Evolutionary conservation across 495 filamentous ascomycete species (phyloP), one percentile per base, ranked within the genome.

Genomic region (Hypoxylon lienhwacheense): DNA sequence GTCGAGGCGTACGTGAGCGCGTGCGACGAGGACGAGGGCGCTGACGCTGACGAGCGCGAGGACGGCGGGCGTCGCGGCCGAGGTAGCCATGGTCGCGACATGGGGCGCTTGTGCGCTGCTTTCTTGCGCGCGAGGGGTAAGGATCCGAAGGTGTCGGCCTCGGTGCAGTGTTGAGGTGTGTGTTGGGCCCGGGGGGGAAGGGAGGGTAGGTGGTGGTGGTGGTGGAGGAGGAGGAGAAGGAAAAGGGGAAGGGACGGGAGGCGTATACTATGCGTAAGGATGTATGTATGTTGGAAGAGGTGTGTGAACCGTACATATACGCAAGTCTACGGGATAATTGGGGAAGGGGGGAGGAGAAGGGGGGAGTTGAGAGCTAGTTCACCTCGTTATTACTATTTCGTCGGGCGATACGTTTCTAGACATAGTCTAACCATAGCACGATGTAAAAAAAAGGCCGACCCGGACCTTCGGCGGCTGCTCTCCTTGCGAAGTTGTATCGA

Each of bases 1-100:
- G 28, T 53, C 19, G 49, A 54, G n/a, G 56, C 55, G 55, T 59
- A 53, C 42, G 41, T 37, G 47, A 36, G 22, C 26, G 55, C 47
- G 42, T 42, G 47, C 36, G 47, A 35, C 29, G 45, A 29, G 24
- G 20, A 29, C 25, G 2, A 2, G n/a, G n/a, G n/a, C 47, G 55
- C 12, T 12, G 22, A 11, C 20, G 37, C 4, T 4, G n/a, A 12
- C 17, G 55, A 53, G 2, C 53, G 55, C 48, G 47, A 59, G 15
- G 0, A n/a, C n/a, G n/a, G n/a, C n/a, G n/a, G n/a, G n/a, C n/a
- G n/a, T n/a, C n/a, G n/a, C n/a, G n/a, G n/a, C n/a, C n/a, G n/a
- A n/a, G n/a, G n/a, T n/a, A n/a, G n/a, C n/a, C n/a, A n/a, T n/a
- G n/a, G n/a, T n/a, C n/a, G n/a, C n/a, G n/a, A n/a, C n/a, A n/a